Base-by-base conservation (phyloP, 2,329 filamentous ascomycete genomes). In the Orbilia javanica region DNA sequence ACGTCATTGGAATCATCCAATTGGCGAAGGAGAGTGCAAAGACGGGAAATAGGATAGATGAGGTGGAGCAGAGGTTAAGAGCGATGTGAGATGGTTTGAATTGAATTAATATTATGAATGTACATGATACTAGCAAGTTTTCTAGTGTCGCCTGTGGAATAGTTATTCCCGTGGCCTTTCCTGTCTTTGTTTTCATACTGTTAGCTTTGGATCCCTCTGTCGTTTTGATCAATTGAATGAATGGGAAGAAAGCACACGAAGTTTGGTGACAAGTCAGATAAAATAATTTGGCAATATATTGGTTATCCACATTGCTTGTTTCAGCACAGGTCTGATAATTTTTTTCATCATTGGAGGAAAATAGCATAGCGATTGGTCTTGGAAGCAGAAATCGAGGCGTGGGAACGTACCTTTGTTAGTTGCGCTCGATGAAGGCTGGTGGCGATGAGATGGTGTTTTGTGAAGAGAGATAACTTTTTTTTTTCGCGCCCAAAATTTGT, bases 1-100 rank as follows among this genome's bases (percentile, higher is more conserved):
- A 80, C 67, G 79, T 80, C 20, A 79, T 82, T 29, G 70, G 80
- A 68, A 48, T 82, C 25, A 68, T 82, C n/a, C 79, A 81, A 66
- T 48, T 80, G 69, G 70, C 80, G 60, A 80, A 67, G 42, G 75
- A 80, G 67, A 82, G 81, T 75, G 77, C 77, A 25, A 70, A 66
- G 48, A 63, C 76, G 48, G 80, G 80, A n/a, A 77, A 72, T 67
- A 72, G 80, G 10, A 52, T 82, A 34, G 74, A 79, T 39, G 55
- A 34, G n/a, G 73, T 81, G 31, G 60, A 68, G 39, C 34, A 69
- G 25, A 57, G 53, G 52, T 57, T 70, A 27, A 48, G 25, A 7
- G 15, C 18, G 70, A 48, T 36, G 39, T 55, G 42, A 44, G 15
- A 18, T 20, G n/a, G 20, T 5, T 44, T 44, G 3, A 20, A 44